These are phyloP conservation scores for Tylopilus intermedius DNA, from an alignment of 768 basidiomycete species.

Conservation along the genomic window DNA sequence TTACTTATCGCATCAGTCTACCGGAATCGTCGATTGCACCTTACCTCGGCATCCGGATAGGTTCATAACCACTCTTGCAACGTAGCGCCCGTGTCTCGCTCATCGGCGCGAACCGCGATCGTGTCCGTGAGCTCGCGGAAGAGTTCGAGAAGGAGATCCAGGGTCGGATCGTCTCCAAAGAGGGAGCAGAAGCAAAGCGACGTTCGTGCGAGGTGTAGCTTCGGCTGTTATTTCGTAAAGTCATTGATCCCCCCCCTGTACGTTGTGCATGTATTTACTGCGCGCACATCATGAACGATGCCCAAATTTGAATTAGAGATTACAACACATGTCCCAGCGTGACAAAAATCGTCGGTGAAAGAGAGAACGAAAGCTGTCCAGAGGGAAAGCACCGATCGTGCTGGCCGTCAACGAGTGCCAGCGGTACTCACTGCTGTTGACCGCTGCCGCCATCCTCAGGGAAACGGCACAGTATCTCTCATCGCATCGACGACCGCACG, in stretches of 20 bases:
- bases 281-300: not conserved
- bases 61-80: conserved; percentile 64
- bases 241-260: not conserved
- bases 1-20: conserved; percentile 32
- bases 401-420: not conserved
- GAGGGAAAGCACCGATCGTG: not conserved
- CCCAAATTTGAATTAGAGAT: not conserved
- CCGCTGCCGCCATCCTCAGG: not conserved
- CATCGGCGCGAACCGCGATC: conserved; percentile 44
- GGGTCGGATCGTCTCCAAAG: conserved; percentile 58
- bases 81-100: conserved; percentile 62
- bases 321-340: too few relatives aligned
- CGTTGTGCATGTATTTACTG: not conserved
- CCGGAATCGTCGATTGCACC: conserved; percentile 87
- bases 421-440: not conserved
- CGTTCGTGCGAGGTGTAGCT: conserved; percentile 16
- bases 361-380: not conserved
- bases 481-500: conserved; percentile 9
- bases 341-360: not conserved
- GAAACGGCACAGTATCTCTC: conserved; percentile 10
- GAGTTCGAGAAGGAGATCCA: conserved; percentile 59
- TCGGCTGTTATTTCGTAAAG: not conserved
- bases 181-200: conserved; percentile 56
- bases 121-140: conserved; percentile 50
- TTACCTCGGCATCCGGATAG: conserved; percentile 79